Evolutionary conservation across 352 stramenopile species (phyloP), one percentile per base, ranked within the genome.

Genomic region (Phytopythium vexans): DNA sequence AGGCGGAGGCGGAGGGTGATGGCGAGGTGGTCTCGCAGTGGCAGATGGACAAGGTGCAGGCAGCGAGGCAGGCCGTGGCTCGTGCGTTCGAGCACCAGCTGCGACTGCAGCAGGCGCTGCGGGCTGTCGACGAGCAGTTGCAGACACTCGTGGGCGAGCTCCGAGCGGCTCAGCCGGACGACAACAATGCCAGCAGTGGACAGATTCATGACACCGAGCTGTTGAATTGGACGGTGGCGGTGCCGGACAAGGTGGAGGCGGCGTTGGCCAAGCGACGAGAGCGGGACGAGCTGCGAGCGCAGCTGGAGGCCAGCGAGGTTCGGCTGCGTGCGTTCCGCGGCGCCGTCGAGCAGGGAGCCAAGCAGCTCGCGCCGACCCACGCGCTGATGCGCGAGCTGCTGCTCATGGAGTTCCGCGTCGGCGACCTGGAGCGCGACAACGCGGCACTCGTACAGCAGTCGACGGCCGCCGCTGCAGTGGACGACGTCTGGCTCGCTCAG

Each of bases 401-500:
- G 38, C 48, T 89, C 40, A 88, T 90, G 69, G 84, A 94, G 39
- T 92, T 96, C 54, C 88, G 88, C 39, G 85, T 96, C 43, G 90
- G 89, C 6, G 76, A 96, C 41, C 69, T 97, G 10, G 86, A 97
- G 59, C 70, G 95, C 16, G 88, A 97, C 50, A 97, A 97, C 47
- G 91, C 95, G 4, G 46, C 46, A 12, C 34, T 52, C 15, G 46
- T 36, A 35, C 46, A 43, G 3, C 15, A 10, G 8, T 52, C n/a
- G 9, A 21, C 6, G 4, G 35, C 21, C 9, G n/a, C 33, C 14
- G 7, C n/a, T 0, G n/a, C 8, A 12, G 46, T 14, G 33, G 46
- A 43, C 46, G 46, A 43, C 15, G 33, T 8, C 8, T 52, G 35
- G 35, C 15, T 52, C 12, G n/a, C 34, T 8, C n/a, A 41, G n/a